Evolutionary conservation across 1,284 basidiomycete genomes (phyloP).

Genomic region (Ustilago loliicola): DNA sequence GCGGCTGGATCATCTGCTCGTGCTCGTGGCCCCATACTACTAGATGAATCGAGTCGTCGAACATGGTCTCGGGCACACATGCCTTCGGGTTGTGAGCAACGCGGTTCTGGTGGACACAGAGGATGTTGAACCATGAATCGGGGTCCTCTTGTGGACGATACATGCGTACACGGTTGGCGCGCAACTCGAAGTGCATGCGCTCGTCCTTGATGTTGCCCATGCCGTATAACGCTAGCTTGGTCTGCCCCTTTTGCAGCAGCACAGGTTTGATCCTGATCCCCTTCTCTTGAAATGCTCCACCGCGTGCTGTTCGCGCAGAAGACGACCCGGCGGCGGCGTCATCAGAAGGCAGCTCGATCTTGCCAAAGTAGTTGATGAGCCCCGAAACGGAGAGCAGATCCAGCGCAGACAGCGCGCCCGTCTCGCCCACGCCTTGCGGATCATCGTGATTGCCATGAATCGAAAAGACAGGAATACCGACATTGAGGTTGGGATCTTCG

Average conservation of each 20-base stretch:
- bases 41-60: slow-evolving; percentile 92
- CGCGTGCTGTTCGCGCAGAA: slow-evolving; percentile 66
- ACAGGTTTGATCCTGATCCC: slow-evolving; percentile 92
- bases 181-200: slow-evolving; percentile 93
- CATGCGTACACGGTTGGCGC: slow-evolving; percentile 94
- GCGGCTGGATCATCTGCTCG: slow-evolving; percentile 91
- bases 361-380: slow-evolving; percentile 97
- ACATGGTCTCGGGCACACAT: slow-evolving; percentile 94
- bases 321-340: slow-evolving; percentile 35
- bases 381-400: slow-evolving; percentile 94
- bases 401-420: slow-evolving; percentile 93
- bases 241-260: slow-evolving; percentile 88
- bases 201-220: slow-evolving; percentile 97
- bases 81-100: slow-evolving; percentile 94
- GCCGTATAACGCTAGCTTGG: slow-evolving; percentile 89
- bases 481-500: slow-evolving; percentile 94
- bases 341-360: slow-evolving; percentile 74
- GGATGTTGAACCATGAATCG: slow-evolving; percentile 90
- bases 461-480: slow-evolving; percentile 94
- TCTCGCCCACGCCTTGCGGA: slow-evolving; percentile 87
- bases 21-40: slow-evolving; percentile 99
- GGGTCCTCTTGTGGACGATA: slow-evolving; percentile 87
- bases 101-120: slow-evolving; percentile 95
- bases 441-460: slow-evolving; percentile 99
- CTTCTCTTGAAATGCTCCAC: slow-evolving; percentile 75